Percentiles rank a stretch among this genome's conserved stretches.
Evolutionary conservation across 345 rosid genomes (phyloP).

Genomic region (Pugionium cornutum): DNA sequence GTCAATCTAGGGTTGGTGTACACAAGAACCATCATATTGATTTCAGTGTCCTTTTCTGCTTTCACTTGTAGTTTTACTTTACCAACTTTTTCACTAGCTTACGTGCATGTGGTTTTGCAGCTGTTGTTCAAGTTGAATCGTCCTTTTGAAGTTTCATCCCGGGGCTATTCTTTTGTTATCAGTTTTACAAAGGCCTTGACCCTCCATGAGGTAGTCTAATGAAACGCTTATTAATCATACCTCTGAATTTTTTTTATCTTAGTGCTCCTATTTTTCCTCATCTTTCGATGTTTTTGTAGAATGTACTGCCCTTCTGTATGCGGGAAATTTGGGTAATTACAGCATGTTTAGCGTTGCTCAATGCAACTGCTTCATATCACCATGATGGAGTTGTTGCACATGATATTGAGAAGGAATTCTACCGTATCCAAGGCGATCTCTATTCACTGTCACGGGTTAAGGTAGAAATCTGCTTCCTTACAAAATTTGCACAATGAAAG

Average conservation of each 20-base stretch:
- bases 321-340: conserved; percentile 96
- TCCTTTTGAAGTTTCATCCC: conserved; percentile 91
- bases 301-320: conserved; percentile 68
- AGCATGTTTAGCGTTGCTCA: conserved; percentile 76
- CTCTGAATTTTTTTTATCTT: conserved; percentile 30
- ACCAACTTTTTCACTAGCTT: conserved; percentile 18
- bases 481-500: conserved; percentile 5
- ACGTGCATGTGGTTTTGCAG: conserved; percentile 46
- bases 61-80: conserved; percentile 25
- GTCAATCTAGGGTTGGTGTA: conserved; percentile 75
- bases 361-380: conserved; percentile 70
- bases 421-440: conserved; percentile 91
- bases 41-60: conserved; percentile 24
- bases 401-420: conserved; percentile 90
- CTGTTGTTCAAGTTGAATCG: conserved; percentile 84
- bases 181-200: conserved; percentile 76
- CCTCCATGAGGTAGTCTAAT: conserved; percentile 64
- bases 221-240: conserved; percentile 12
- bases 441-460: conserved; percentile 86
- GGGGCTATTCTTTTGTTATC: conserved; percentile 84
- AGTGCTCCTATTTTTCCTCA: conserved; percentile 18
- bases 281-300: conserved; percentile 46
- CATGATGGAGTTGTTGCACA: conserved; percentile 61
- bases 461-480: conserved; percentile 49
- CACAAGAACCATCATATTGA: conserved; percentile 33